phyloP scores from a whole-genome alignment of 1,284 basidiomycete genomes.

The Pisolithus thermaeus region DNA sequence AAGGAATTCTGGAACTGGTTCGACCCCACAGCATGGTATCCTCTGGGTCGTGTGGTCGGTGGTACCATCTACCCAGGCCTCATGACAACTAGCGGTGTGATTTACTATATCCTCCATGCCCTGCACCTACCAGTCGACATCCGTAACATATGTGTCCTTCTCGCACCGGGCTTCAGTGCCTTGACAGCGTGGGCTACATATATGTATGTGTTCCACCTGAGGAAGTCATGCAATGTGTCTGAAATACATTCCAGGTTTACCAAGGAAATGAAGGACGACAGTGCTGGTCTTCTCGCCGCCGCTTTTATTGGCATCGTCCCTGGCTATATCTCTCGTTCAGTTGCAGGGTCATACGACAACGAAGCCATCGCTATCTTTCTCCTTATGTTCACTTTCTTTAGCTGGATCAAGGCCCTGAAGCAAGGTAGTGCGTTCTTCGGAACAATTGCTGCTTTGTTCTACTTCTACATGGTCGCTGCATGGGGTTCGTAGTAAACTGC shows the following conservation, averaged over 20 bases:
- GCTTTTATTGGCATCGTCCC: constrained; percentile 98
- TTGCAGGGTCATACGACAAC: constrained; percentile 99
- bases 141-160: constrained; percentile 93
- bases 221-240: neutral
- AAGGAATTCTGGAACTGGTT: constrained; percentile 99
- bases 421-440: constrained; percentile 91
- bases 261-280: constrained; percentile 89
- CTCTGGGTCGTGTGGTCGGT: constrained; percentile 95
- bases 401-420: constrained; percentile 97
- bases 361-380: constrained; percentile 99
- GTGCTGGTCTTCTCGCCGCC: constrained; percentile 94
- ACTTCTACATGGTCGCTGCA: constrained; percentile 99
- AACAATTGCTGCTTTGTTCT: constrained; percentile 89
- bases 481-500: constrained; percentile 66
- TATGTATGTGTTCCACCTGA: constrained; percentile 51
- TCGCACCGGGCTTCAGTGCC: constrained; percentile 96
- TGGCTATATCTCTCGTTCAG: constrained; percentile 97
- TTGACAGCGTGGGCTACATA: constrained; percentile 98
- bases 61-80: constrained; percentile 98
- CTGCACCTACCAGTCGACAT: constrained; percentile 97
- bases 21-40: constrained; percentile 99
- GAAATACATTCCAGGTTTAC: constrained; percentile 65
- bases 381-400: constrained; percentile 98
- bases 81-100: constrained; percentile 96
- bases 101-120: constrained; percentile 86